Evolutionary conservation across 2,329 filamentous ascomycete species (phyloP).

Genomic region (Aspergillus aculeatinus): DNA sequence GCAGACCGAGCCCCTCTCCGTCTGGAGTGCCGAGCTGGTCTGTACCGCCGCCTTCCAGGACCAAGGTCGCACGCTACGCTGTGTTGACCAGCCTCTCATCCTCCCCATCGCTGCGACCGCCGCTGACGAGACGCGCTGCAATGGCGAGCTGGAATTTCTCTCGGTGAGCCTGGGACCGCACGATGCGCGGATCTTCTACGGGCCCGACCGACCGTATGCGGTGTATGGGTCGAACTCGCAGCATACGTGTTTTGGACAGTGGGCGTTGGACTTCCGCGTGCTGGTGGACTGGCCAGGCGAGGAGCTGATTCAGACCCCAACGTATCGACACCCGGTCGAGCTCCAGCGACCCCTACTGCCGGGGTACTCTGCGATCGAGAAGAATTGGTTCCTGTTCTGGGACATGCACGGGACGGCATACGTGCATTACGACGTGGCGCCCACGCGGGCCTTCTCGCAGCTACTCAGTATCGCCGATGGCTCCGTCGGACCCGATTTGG

Average conservation of each 20-base stretch:
- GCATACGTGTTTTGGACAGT: constrained; percentile 59
- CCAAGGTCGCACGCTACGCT: constrained; percentile 33
- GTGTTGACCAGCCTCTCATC: constrained; percentile 41
- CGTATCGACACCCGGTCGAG: constrained; percentile 51
- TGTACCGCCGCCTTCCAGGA: constrained; percentile 53
- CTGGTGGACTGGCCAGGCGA: constrained; percentile 47
- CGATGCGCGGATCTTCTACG: constrained; percentile 59
- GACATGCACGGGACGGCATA: constrained; percentile 49
- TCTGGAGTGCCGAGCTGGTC: constrained; percentile 47
- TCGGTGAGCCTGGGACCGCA: constrained; percentile 54
- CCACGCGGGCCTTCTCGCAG: constrained; percentile 51
- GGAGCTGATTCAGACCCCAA: constrained; percentile 27
- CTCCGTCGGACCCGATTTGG: constrained; percentile 50
- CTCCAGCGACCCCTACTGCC: constrained; percentile 47
- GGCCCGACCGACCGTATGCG: constrained; percentile 51
- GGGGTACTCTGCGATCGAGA: constrained; percentile 52
- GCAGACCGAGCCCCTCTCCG: constrained; percentile 21
- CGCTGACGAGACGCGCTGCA: constrained; percentile 45
- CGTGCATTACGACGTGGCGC: constrained; percentile 55
- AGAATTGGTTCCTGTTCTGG: constrained; percentile 66
- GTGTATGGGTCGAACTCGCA: constrained; percentile 58
- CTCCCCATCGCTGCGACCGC: constrained; percentile 51
- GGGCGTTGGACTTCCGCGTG: constrained; percentile 54
- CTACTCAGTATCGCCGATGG: constrained; percentile 45
- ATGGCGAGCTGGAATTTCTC: constrained; percentile 45